These are phyloP conservation scores for Huntiella bhutanensis DNA, from an alignment of 2,329 filamentous ascomycete species.

Conservation along the genomic window DNA sequence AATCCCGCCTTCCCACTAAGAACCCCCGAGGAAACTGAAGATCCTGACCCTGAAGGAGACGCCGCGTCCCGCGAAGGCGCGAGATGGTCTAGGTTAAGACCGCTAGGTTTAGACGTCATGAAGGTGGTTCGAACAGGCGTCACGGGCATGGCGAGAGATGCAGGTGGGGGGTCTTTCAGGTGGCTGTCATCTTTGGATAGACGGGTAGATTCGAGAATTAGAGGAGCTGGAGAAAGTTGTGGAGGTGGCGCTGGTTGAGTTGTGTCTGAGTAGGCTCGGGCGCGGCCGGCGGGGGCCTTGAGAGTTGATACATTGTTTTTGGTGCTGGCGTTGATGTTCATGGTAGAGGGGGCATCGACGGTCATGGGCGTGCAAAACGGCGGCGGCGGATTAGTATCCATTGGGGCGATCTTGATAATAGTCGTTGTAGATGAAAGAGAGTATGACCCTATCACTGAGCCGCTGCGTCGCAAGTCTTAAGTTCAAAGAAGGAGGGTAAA, in stretches of 20 bases:
- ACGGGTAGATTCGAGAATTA: conserved; percentile 31
- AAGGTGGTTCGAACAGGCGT: conserved; percentile 56
- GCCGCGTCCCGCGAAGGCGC: conserved; percentile 3
- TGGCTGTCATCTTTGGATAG: conserved; percentile 50
- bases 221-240: conserved; percentile 38
- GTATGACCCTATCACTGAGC: no score
- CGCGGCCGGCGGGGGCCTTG: not conserved
- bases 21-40: not conserved
- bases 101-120: conserved; percentile 27
- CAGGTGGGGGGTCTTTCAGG: conserved; percentile 21
- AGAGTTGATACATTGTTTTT: not conserved
- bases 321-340: not conserved
- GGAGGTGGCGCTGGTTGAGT: conserved; percentile 24
- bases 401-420: not conserved
- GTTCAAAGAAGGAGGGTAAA: no score
- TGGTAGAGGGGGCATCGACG: not conserved
- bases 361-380: conserved; percentile 2
- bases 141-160: conserved; percentile 27
- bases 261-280: conserved; percentile 9
- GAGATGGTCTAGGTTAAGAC: not conserved
- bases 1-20: not conserved
- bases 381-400: not conserved
- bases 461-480: no score
- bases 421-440: no score
- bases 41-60: conserved; percentile 1